Evolutionary conservation across 148 eudicot species (phyloP), one percentile per base, ranked within the genome.

Genomic region (Cornus florida): DNA sequence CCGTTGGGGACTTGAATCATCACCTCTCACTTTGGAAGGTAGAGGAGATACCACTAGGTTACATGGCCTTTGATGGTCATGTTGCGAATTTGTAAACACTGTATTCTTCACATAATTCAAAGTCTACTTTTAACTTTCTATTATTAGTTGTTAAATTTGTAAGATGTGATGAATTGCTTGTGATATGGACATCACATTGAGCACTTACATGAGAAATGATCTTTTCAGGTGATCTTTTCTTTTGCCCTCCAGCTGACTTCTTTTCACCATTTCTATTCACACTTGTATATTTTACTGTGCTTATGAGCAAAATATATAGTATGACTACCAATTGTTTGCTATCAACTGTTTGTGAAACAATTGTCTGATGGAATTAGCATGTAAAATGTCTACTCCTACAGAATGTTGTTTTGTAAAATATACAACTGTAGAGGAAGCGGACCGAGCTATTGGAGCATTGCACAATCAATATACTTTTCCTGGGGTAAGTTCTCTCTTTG

Each of bases 361-460:
- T 62, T n/a, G 9, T 62, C 65, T 53, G 72, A 76, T 65, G 22
- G 77, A 71, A 57, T 72, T 69, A 39, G 12, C 43, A 24, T 39
- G 32, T 74, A 43, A 74, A 7, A 23, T n/a, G 8, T 77, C 22
- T 70, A 73, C 73, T 81, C 23, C 70, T 69, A 80, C 90, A 96
- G 98, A 92, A 79, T 92, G 78, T 77, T 89, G 93, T 83, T 96
- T 96, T 77, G 92, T 96, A 71, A 96, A 96, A 88, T 94, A 85
- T 86, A 79, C 88, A 38, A 87, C 85, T 6, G 13, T 88, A 62
- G 95, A 92, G 83, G 98, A 90, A 74, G 98, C 94, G 67, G 91
- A 92, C 53, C 80, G 82, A 70, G 99, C 99, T 67, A 91, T 96
- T 72, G 73, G 56, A 78, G 92, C 91, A 74, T 85, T 93, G 67